Percentiles rank a stretch among this genome's conserved stretches.
These are phyloP conservation scores for Karstenula rhodostoma DNA, from an alignment of 2,329 filamentous ascomycete species.

Conservation along the genomic window DNA sequence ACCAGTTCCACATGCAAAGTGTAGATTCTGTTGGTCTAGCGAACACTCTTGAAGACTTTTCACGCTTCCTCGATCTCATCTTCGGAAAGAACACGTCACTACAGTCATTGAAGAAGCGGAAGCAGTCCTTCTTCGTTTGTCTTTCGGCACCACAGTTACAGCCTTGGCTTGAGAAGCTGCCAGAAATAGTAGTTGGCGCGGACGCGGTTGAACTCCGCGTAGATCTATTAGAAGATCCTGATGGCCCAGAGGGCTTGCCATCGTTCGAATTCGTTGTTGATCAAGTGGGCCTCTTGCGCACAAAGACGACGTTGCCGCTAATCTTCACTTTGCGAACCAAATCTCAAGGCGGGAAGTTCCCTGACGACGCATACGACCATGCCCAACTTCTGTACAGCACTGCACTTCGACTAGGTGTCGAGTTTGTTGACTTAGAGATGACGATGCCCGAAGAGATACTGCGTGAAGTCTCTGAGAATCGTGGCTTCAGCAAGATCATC, in stretches of 20 bases:
- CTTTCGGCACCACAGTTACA: slow-evolving; percentile 81
- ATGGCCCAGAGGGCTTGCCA: slow-evolving; percentile 64
- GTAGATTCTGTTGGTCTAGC: slow-evolving; percentile 60
- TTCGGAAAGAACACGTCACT: slow-evolving; percentile 67
- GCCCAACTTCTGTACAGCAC: slow-evolving; percentile 78
- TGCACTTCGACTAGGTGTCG: slow-evolving; percentile 83
- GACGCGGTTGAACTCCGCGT: slow-evolving; percentile 96
- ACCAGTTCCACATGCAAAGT: slow-evolving; percentile 86
- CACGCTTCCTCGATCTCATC: slow-evolving; percentile 74
- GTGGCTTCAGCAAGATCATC: slow-evolving; percentile 82
- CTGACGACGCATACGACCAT: slow-evolving; percentile 75
- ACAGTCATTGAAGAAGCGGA: slow-evolving; percentile 67
- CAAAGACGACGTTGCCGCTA: slow-evolving; percentile 75
- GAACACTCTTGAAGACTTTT: slow-evolving; percentile 72
- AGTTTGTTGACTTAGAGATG: slow-evolving; percentile 94
- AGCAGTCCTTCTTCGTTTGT: slow-evolving; percentile 89
- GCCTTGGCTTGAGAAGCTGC: slow-evolving; percentile 69
- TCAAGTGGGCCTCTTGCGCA: slow-evolving; percentile 82
- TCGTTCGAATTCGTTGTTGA: slow-evolving; percentile 78
- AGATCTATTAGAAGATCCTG: slow-evolving; percentile 81
- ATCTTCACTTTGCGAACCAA: slow-evolving; percentile 91
- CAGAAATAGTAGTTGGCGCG: slow-evolving; percentile 79
- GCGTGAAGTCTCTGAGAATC: slow-evolving; percentile 70
- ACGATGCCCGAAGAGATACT: slow-evolving; percentile 81
- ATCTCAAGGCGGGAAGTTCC: slow-evolving; percentile 87